These are phyloP conservation scores for Phytopythium boreale DNA, from an alignment of 352 stramenopile species.

Conservation along the genomic window DNA sequence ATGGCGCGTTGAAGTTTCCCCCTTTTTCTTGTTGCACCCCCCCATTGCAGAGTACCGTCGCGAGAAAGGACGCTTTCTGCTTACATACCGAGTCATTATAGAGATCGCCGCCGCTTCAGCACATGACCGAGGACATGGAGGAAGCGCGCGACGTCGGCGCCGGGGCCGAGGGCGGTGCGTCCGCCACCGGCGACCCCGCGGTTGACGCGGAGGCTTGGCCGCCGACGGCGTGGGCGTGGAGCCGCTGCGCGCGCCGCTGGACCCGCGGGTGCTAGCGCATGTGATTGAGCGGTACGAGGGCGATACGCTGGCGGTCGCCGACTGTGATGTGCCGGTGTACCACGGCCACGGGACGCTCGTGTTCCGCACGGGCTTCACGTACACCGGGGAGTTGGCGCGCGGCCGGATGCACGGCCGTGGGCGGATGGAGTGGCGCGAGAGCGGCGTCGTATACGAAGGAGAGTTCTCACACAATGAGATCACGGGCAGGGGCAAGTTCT, in stretches of 20 bases:
- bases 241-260: conserved; percentile 25
- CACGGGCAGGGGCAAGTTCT: conserved; percentile 52
- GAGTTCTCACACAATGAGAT: conserved; percentile 75
- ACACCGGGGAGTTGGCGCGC: conserved; percentile 55
- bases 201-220: background rate
- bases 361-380: conserved; percentile 70
- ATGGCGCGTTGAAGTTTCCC: background rate
- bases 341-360: conserved; percentile 50
- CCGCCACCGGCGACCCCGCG: background rate
- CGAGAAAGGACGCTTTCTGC: background rate
- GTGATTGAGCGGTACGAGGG: conserved; percentile 50
- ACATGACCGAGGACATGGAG: background rate
- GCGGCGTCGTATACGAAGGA: conserved; percentile 64
- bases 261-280: conserved; percentile 55
- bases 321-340: conserved; percentile 53
- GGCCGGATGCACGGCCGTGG: conserved; percentile 79
- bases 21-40: background rate
- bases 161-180: background rate
- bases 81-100: background rate
- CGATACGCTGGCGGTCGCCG: conserved; percentile 31
- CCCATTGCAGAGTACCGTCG: background rate
- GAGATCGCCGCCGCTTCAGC: background rate
- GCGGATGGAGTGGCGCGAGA: conserved; percentile 50
- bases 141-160: background rate
- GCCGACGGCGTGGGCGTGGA: background rate